Percentiles rank a stretch among this genome's conserved stretches.
Conservation (phyloP, 805 yeast species). For the Sugiyamaella marilandica region DNA sequence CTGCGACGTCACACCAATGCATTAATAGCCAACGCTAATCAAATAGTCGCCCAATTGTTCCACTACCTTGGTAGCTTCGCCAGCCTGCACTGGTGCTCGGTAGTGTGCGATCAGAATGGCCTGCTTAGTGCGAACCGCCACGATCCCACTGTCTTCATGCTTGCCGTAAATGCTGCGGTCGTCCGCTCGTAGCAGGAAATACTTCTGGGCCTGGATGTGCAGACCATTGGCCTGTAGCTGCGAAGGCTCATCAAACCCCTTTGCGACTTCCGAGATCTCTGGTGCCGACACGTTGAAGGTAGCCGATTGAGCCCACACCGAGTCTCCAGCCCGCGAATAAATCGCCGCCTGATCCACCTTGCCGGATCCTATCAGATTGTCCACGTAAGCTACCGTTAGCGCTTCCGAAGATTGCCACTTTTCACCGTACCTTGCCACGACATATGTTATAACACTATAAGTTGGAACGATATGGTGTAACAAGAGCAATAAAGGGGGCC, state of each 20-base stretch:
- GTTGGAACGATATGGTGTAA: not conserved
- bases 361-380: conserved; percentile 81
- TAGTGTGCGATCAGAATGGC: conserved; percentile 92
- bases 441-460: conserved; percentile 16
- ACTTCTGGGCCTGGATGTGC: conserved; percentile 79
- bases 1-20: not conserved
- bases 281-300: conserved; percentile 57
- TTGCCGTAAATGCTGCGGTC: conserved; percentile 93
- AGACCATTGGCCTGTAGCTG: conserved; percentile 80
- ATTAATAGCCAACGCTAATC: conserved; percentile 75
- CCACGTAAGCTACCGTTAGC: conserved; percentile 72
- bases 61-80: conserved; percentile 90
- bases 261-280: conserved; percentile 70
- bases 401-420: not conserved
- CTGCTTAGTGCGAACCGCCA: conserved; percentile 91
- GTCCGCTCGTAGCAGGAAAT: conserved; percentile 84
- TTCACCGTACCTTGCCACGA: conserved; percentile 33
- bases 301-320: conserved; percentile 86
- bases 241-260: conserved; percentile 76
- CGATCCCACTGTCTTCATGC: conserved; percentile 77
- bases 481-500: conserved; percentile 2
- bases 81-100: conserved; percentile 77
- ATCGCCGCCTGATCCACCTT: conserved; percentile 90
- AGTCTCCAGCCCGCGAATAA: conserved; percentile 91
- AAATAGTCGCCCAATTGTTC: conserved; percentile 95